Conservation (phyloP, 129 eudicot genomes). For the Deinandra increscens region DNA sequence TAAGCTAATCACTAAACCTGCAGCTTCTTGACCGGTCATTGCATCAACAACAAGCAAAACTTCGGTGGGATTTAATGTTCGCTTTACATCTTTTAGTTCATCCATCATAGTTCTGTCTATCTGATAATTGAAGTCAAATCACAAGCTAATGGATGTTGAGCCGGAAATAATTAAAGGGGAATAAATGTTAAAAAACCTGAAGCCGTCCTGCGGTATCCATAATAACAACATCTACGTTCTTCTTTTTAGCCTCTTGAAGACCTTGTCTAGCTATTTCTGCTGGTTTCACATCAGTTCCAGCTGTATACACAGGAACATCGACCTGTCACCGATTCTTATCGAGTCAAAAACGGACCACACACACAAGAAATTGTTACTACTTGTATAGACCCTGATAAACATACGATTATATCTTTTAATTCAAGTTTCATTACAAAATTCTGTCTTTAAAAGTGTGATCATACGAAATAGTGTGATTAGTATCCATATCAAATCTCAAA, state of each 20-base stretch:
- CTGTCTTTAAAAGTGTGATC: not conserved
- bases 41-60: constrained; percentile 98
- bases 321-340: constrained; percentile 54
- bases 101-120: constrained; percentile 94
- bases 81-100: constrained; percentile 86
- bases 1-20: constrained; percentile 45
- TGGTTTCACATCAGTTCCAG: constrained; percentile 84
- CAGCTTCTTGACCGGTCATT: constrained; percentile 99
- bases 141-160: not conserved
- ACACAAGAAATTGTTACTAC: too few relatives aligned
- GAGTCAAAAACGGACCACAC: not conserved
- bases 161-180: constrained; percentile 5
- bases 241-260: constrained; percentile 78
- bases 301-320: constrained; percentile 92
- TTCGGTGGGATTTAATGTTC: constrained; percentile 77
- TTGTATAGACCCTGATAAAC: not conserved
- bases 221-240: constrained; percentile 87
- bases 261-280: constrained; percentile 92
- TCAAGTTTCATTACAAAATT: not conserved
- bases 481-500: not conserved
- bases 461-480: not conserved
- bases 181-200: constrained; percentile 56
- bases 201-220: constrained; percentile 99
- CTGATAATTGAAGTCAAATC: constrained; percentile 36
- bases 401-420: not conserved